Evolutionary conservation across 306 rosid species (phyloP), one percentile per base, ranked within the genome.

Genomic region (Glycine soja): DNA sequence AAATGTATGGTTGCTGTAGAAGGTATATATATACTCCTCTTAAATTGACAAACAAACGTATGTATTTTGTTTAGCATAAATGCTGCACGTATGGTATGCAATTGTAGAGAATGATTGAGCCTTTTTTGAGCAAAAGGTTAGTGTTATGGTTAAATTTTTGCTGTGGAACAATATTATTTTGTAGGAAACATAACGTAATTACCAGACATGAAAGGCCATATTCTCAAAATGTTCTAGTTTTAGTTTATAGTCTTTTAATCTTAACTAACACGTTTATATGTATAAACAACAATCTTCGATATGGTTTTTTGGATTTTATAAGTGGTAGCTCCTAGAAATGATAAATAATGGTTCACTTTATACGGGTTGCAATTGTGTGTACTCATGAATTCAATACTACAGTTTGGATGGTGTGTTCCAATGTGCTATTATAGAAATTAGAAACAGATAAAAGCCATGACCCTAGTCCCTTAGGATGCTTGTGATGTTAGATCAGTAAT

Each of bases 1-100:
- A 86, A 87, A 74, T 95, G 99, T 79, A 85, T 91, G 36, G 99
- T 95, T 11, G 92, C 96, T 76, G 99, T 93, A 7, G 90, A 92
- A 95, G 99, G 99, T 24, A 24, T 24, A 24, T 24, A 24, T 95
- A 91, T 7, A 70, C 64, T 45, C 70, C 81, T 74, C 72, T 66
- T 50, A 77, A 40, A 75, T 77, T 59, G 15, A 18, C 50, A 81
- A 72, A 59, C 16, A 48, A 46, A 32, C 43, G 63, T 15, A 36
- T 15, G 11, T 69, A 48, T 34, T 72, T 63, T 8, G 18, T 5
- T 10, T 57, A 36, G 54, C 68, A n/a, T 40, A 30, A 59, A 70
- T 19, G n/a, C 16, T 47, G 46, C 46, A 45, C n/a, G 8, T 40
- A 24, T 24, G 30, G 30, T 24, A 24, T 24, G 30, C 30, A 24